These are phyloP conservation scores for Phaseolus lunatus DNA, from an alignment of 306 rosid species.

Conservation along the genomic window DNA sequence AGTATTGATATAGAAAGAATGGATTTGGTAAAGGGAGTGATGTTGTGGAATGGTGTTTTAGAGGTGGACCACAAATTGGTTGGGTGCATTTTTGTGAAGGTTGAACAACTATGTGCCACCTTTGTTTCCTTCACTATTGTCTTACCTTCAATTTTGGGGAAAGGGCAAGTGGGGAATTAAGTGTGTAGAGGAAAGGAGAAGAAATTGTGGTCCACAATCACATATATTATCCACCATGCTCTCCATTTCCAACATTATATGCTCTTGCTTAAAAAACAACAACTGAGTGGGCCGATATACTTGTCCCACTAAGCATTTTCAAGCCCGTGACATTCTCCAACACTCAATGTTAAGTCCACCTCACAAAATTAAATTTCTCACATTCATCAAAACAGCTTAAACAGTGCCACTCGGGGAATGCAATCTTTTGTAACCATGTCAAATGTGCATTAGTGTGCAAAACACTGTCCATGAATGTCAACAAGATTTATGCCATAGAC, in stretches of 20 bases:
- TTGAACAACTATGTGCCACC: not conserved
- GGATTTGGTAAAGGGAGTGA: no score
- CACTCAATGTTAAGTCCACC: not conserved
- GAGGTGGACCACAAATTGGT: slow-evolving; percentile 22
- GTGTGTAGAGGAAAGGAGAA: not conserved
- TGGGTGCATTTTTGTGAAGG: not conserved
- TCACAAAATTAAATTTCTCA: not conserved
- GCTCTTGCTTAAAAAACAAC: not conserved
- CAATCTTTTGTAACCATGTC: no score
- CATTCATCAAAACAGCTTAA: no score
- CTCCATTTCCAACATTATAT: slow-evolving; percentile 1
- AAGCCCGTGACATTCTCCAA: not conserved
- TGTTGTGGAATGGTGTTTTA: not conserved
- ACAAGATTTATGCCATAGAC: no score
- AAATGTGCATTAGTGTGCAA: no score
- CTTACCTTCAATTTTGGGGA: slow-evolving; percentile 12
- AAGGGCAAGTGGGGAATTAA: not conserved
- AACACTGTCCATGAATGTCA: no score
- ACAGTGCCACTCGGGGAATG: no score
- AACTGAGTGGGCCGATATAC: not conserved
- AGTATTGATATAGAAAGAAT: no score
- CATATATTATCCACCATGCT: not conserved
- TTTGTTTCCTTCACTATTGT: slow-evolving; percentile 14
- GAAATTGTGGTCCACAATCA: slow-evolving; percentile 33
- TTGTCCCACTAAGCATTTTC: not conserved